Base-by-base conservation (phyloP, 139 green algal genomes). In the Zygnema circumcarinatum region DNA sequence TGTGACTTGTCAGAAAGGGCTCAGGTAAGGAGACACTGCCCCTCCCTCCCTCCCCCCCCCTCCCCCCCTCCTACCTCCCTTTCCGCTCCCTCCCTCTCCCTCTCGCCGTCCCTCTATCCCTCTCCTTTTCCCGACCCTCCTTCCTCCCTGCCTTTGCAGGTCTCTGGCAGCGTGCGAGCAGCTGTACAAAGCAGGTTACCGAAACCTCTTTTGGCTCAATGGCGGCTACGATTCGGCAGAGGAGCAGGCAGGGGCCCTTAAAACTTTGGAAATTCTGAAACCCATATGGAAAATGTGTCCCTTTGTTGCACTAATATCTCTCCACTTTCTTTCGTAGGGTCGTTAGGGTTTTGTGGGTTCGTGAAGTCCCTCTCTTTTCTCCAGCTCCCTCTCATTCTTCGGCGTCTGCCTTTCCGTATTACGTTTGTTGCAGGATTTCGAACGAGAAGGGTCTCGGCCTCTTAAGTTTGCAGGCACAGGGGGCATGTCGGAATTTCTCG, bases 381-480 rank as follows among this genome's bases (percentile, higher is more conserved):
- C n/a, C n/a, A n/a, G n/a, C n/a, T n/a, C n/a, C n/a, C n/a, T n/a
- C n/a, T n/a, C n/a, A n/a, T n/a, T n/a, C n/a, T n/a, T n/a, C n/a
- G n/a, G n/a, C n/a, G n/a, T n/a, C n/a, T n/a, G n/a, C n/a, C n/a
- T n/a, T n/a, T n/a, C n/a, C n/a, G n/a, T n/a, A n/a, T n/a, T n/a
- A n/a, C n/a, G n/a, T n/a, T n/a, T n/a, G 47, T 25, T 25, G 47
- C 85, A 90, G 85, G 85, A 90, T 67, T 90, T 90, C n/a, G 85
- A 90, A 39, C 40, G 40, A 38, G 85, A 88, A n/a, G 85, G 85
- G 31, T 53, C 85, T 2, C 32, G 76, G 36, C 39, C 85, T 0
- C 79, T 90, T n/a, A 89, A 90, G 62, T 52, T 88, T 42, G 85
- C 80, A 0, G 85, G 85, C 20, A 38, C 84, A 69, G 85, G 85